Conservation (phyloP, 805 yeast species). For the Ogataea saltuana region DNA sequence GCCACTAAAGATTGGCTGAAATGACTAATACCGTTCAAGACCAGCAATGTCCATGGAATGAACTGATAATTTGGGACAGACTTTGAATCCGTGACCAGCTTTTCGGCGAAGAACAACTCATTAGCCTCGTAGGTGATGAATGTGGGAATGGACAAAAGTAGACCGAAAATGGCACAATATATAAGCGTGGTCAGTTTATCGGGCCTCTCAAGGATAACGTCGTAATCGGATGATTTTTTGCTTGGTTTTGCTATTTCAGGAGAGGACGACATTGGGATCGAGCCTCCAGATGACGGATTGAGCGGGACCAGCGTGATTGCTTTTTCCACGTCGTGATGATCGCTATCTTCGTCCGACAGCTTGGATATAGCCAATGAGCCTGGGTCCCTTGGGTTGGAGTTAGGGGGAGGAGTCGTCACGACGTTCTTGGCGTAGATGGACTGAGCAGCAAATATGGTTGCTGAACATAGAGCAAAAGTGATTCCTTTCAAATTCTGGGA, state of each 20-base stretch:
- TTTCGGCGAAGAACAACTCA: slow-evolving; percentile 28
- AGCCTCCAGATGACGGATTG: not conserved
- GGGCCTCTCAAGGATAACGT: slow-evolving; percentile 45
- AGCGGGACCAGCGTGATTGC: not conserved
- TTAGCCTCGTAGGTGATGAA: slow-evolving; percentile 64
- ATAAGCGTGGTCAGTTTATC: slow-evolving; percentile 81
- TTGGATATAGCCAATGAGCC: slow-evolving; percentile 20
- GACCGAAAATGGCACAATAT: slow-evolving; percentile 76
- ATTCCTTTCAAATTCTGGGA: slow-evolving; percentile 55
- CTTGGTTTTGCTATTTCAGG: not conserved
- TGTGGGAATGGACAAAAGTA: slow-evolving; percentile 68
- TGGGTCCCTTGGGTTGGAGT: slow-evolving; percentile 12
- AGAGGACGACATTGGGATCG: not conserved
- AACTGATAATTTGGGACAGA: slow-evolving; percentile 26
- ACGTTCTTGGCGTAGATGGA: slow-evolving; percentile 85
- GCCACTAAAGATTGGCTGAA: slow-evolving; percentile 80
- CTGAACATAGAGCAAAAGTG: slow-evolving; percentile 64
- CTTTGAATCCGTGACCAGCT: slow-evolving; percentile 8
- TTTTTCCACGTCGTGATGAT: slow-evolving; percentile 12
- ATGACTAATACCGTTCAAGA: slow-evolving; percentile 73
- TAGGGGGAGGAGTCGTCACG: slow-evolving; percentile 47
- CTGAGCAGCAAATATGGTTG: slow-evolving; percentile 78
- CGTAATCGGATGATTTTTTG: slow-evolving; percentile 6
- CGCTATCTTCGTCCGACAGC: not conserved
- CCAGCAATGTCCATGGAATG: slow-evolving; percentile 49